A percentile compares a stretch with the other conserved stretches of the same genome.
Conservation (phyloP, 306 rosid species). For the Arachis stenosperma region DNA sequence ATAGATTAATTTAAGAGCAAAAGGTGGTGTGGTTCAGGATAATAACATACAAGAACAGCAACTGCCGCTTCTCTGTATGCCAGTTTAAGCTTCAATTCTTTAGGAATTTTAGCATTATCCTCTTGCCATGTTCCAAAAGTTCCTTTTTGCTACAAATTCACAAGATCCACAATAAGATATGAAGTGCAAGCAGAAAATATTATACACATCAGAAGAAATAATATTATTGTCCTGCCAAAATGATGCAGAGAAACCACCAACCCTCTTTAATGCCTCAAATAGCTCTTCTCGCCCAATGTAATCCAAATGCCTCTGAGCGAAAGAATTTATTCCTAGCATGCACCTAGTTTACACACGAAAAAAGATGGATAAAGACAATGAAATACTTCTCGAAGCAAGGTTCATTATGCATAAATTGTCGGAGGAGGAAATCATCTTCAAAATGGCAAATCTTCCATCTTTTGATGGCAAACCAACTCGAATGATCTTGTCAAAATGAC, state of each 20-base stretch:
- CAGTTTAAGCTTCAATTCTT: conserved; percentile 79
- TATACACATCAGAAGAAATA: conserved; percentile 18
- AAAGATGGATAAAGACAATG: too few species aligned
- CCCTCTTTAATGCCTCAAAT: conserved; percentile 97
- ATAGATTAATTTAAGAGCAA: too few species aligned
- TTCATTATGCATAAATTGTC: too few species aligned
- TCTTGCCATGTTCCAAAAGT: conserved; percentile 99
- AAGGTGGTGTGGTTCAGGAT: conserved; percentile 64
- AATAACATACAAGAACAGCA: conserved; percentile 90
- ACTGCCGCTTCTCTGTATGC: conserved; percentile 98
- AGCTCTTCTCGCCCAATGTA: conserved; percentile 87
- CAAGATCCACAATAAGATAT: conserved; percentile 34
- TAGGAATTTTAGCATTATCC: conserved; percentile 86
- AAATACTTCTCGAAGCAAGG: too few species aligned
- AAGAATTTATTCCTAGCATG: conserved; percentile 54
- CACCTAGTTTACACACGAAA: too few species aligned
- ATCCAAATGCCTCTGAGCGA: conserved; percentile 83
- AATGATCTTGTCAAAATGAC: too few species aligned
- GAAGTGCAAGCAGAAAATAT: neutral
- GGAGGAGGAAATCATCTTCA: too few species aligned
- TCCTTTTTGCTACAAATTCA: conserved; percentile 89
- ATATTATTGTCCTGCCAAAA: conserved; percentile 38
- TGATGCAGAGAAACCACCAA: conserved; percentile 43
- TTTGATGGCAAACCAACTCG: too few species aligned
- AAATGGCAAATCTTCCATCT: too few species aligned